Evolutionary conservation across 106 monocot genomes (phyloP).

Genomic region (Alisma plantagoaquatica): DNA sequence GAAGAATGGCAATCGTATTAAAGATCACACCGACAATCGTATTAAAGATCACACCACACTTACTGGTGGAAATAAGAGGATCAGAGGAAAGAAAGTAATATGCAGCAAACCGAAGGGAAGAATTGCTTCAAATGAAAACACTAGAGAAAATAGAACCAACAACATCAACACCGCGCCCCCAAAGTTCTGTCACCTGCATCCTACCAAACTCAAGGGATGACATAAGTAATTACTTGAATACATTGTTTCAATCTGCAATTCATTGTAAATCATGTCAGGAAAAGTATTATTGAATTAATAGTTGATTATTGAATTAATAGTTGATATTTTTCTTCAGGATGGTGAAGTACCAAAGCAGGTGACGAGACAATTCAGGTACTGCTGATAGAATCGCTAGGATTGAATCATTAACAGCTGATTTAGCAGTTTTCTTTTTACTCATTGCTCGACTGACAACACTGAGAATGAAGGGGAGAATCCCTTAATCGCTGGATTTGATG

Average conservation of each 20-base stretch:
- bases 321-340: conserved; percentile 35
- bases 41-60: too few species aligned
- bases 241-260: conserved; percentile 69
- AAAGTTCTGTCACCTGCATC: conserved; percentile 69
- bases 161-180: conserved; percentile 76
- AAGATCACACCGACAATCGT: too few species aligned
- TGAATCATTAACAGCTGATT: conserved; percentile 13
- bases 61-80: too few species aligned
- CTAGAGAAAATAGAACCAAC: conserved; percentile 60
- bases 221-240: conserved; percentile 73
- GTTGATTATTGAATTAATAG: too few species aligned
- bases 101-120: conserved; percentile 66
- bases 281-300: too few species aligned
- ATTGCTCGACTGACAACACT: conserved; percentile 43
- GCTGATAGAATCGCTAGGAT: conserved; percentile 24
- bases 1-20: too few species aligned
- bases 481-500: conserved; percentile 44
- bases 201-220: conserved; percentile 43
- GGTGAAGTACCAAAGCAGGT: conserved; percentile 21
- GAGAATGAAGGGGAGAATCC: conserved; percentile 64
- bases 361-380: conserved; percentile 34
- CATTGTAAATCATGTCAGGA: too few species aligned
- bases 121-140: conserved; percentile 59
- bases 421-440: conserved; percentile 10
- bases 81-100: conserved; percentile 56